These are phyloP conservation scores for Penicillium paneum DNA, from an alignment of 2,329 filamentous ascomycete species.

Conservation along the genomic window DNA sequence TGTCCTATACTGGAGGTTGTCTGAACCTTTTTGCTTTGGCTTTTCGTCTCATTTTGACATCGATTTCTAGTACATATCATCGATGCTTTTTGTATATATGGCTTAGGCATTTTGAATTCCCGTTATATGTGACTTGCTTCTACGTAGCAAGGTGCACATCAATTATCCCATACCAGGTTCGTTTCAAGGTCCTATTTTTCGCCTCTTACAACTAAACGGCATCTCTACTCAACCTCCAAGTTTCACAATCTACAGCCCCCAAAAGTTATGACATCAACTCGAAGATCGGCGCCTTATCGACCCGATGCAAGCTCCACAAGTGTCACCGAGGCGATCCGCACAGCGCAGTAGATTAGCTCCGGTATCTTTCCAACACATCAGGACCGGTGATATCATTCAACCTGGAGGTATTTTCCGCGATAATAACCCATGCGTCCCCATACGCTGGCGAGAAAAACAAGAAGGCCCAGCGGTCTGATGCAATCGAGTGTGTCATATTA, in stretches of 20 bases:
- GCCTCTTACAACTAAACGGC: neutral
- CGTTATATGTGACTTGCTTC: constrained; percentile 1
- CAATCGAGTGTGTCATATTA: neutral
- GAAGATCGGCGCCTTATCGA: neutral
- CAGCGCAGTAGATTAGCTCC: neutral
- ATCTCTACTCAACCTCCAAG: neutral
- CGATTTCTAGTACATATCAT: constrained; percentile 1
- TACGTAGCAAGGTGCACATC: neutral
- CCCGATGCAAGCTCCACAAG: neutral
- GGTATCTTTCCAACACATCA: neutral
- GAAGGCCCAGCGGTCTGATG: neutral
- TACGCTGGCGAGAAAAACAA: neutral
- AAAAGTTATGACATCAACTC: neutral
- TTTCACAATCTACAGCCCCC: neutral
- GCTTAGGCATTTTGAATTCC: neutral
- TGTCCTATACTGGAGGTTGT: neutral
- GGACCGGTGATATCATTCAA: constrained; percentile 1
- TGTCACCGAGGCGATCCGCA: neutral
- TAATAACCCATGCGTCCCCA: neutral
- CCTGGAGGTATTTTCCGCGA: neutral
- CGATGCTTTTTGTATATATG: constrained; percentile 4
- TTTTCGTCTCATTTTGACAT: neutral
- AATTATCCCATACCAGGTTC: neutral
- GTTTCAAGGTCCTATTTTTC: neutral
- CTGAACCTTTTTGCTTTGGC: neutral